Base-by-base conservation (phyloP, 345 rosid genomes). In the Heritiera fomes region DNA sequence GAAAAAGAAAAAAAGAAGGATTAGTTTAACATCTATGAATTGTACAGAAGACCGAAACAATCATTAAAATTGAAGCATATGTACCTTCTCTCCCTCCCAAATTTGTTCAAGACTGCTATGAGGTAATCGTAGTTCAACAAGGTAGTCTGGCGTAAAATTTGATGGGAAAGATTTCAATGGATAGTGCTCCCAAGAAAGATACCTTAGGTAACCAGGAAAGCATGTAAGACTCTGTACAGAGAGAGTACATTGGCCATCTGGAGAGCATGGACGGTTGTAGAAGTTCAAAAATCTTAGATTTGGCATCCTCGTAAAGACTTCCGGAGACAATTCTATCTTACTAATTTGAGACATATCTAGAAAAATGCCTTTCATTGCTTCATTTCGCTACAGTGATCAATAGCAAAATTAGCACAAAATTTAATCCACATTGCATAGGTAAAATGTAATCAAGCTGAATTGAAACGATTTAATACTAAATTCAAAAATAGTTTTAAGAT, bases 141-240 rank as follows among this genome's bases (percentile, higher is more conserved):
- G 81, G 46, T 79, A 71, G 11, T 79, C 74, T 2, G 84, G 81
- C 41, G 59, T 75, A 59, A 79, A 81, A 40, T 70, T 43, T 5
- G 41, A 32, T 53, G 86, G 86, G 41, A 84, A 15, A 28, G 79
- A 81, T 2, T 71, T 74, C 20, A 68, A 50, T 2, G 87, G 86
- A 62, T 32, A 87, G 43, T 83, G 70, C 56, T 68, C 58, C 89
- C 89, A 87, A 8, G 71, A 69, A 50, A 87, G 83, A 77, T 66
- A 81, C 50, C 81, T 58, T 50, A 85, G 75, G 75, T 81, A 77
- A 11, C 30, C 17, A 1, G 89, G 75, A 77, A 87, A 80, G 15
- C 34, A 75, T 40, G 79, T 41, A 75, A 83, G 82, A 4, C 79
- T 78, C 28, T 23, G 63, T 4, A 20, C 41, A 75, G 73, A 1